Base-by-base conservation (phyloP, 345 rosid genomes). In the Anastatica hierochuntica region DNA sequence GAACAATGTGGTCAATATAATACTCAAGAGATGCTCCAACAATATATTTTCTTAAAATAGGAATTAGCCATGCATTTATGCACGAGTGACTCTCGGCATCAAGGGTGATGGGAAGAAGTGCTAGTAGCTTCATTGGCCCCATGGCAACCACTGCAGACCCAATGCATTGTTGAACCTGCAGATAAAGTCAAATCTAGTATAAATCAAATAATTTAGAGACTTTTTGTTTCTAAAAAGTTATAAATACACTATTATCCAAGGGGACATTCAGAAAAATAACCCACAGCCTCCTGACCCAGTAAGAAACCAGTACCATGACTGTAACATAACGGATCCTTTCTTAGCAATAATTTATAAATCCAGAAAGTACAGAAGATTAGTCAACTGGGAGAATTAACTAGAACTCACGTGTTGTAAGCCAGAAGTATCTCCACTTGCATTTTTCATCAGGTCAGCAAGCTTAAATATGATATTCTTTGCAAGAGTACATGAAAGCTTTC, bases 121-220 rank as follows among this genome's bases (percentile, higher is more conserved):
- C 38, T 37, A 92, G 79, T 24, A 92, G 63, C 77, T 64, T 83
- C 58, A 73, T 81, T 15, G 94, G 89, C 39, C 98, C 96, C 63
- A 88, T 77, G 48, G 87, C 90, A 64, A 77, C 72, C 53, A 85
- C 84, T 43, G 94, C 90, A 45, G 89, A 78, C 63, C 98, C 98
- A 60, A 88, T 67, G 71, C 98, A 92, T 54, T 67, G 65, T 63
- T 60, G 77, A 59, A 83, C 77, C 98, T 84, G 84, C 68, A 69
- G 56, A 62, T 56, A 26, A 37, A 53, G 54, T 60, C 38, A 63
- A 53, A 55, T 60, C 27, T 35, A 48, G 49, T 11, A 62, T 17
- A 35, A 48, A 52, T 67, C 55, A 74, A n/a, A n/a, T n/a, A n/a
- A n/a, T n/a, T n/a, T n/a, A n/a, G n/a, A n/a, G n/a, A 43, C 12